These are phyloP conservation scores for Phytophthora constricta DNA, from an alignment of 352 stramenopile species.

Conservation along the genomic window DNA sequence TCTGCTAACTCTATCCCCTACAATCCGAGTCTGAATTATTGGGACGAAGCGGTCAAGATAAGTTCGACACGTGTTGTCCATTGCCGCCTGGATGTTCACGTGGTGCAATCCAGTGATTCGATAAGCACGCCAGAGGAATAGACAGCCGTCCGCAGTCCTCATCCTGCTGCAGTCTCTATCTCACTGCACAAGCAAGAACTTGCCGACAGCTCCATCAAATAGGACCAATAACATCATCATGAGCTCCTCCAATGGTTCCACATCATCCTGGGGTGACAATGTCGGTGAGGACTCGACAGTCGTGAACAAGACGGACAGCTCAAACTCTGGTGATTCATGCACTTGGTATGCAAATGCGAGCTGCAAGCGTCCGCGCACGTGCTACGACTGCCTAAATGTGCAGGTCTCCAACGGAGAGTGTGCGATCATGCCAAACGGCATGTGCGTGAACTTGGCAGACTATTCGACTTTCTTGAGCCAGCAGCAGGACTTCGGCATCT, in stretches of 20 bases:
- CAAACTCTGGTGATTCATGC: conserved; percentile 35
- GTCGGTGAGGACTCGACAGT: conserved; percentile 6
- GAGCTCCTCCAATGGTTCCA: conserved; percentile 14
- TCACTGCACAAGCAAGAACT: not conserved
- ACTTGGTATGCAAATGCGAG: conserved; percentile 38
- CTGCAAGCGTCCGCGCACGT: conserved; percentile 51
- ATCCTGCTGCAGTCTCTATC: not conserved
- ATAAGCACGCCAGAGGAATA: not conserved
- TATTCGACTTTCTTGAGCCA: conserved; percentile 24
- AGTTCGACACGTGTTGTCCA: not conserved
- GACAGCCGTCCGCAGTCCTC: not conserved
- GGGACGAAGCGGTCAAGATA: not conserved
- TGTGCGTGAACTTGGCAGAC: conserved; percentile 31
- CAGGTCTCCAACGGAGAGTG: conserved; percentile 24
- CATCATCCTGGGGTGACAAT: not conserved
- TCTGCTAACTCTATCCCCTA: no score
- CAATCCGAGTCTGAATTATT: no score
- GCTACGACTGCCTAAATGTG: conserved; percentile 67
- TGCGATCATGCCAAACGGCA: conserved; percentile 31
- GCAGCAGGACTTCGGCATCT: conserved; percentile 26
- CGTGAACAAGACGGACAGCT: conserved; percentile 33
- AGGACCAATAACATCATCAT: conserved; percentile 13
- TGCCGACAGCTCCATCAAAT: no score
- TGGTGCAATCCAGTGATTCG: not conserved
- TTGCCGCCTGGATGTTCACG: not conserved